Conservation (phyloP, 257 asterid genomes). For the Anisodus acutangulus region DNA sequence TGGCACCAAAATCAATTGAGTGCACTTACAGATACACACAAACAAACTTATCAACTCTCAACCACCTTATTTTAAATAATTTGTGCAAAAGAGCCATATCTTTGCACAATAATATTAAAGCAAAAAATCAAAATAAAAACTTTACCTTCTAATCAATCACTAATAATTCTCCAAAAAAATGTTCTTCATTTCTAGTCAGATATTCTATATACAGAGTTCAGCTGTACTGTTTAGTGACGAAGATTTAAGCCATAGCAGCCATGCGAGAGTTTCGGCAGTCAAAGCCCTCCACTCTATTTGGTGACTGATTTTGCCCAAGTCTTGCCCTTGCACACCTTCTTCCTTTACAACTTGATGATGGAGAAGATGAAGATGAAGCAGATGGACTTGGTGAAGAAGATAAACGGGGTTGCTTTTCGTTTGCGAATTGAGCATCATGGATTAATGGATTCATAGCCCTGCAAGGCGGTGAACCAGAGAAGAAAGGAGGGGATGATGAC, state of each 20-base stretch:
- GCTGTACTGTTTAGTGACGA: not conserved
- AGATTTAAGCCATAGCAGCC: constrained; percentile 41
- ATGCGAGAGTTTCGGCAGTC: constrained; percentile 44
- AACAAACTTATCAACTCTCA: not conserved
- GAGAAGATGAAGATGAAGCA: constrained; percentile 41
- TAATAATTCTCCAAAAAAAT: not conserved
- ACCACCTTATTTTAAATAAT: not conserved
- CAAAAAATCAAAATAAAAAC: not conserved
- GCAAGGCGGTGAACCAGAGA: constrained; percentile 62
- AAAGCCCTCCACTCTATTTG: constrained; percentile 58
- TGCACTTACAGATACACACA: not conserved
- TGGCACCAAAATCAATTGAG: not conserved
- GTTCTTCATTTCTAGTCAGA: not conserved
- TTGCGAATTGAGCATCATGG: constrained; percentile 49
- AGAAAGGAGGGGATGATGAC: constrained; percentile 56
- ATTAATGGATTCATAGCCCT: constrained; percentile 55
- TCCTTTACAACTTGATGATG: constrained; percentile 42
- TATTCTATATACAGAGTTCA: not conserved
- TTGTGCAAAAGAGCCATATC: constrained; percentile 11
- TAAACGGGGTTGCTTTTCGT: constrained; percentile 28
- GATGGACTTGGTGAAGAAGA: constrained; percentile 35
- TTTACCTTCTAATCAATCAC: not conserved
- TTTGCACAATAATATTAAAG: constrained; percentile 9
- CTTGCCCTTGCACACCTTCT: constrained; percentile 29
- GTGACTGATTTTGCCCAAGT: constrained; percentile 46